Evolutionary conservation across 1,284 basidiomycete genomes (phyloP).

Genomic region (Puccinia polysora): DNA sequence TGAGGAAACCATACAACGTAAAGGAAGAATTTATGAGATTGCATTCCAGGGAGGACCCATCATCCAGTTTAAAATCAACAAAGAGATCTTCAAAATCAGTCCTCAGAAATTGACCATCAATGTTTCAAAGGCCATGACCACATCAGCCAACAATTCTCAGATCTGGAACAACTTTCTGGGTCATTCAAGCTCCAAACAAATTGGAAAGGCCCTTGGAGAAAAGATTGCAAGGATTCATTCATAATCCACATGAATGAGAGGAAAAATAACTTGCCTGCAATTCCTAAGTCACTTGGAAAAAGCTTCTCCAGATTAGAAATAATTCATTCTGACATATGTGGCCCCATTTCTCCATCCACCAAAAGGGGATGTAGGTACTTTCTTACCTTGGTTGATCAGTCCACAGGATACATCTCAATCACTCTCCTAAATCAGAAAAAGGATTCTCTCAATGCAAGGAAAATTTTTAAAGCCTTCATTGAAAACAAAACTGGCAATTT

Average conservation of each 20-base stretch:
- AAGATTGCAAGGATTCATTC: background rate
- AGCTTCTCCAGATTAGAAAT: background rate
- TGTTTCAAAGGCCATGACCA: too few species aligned
- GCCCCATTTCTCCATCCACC: background rate
- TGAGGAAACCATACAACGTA: too few species aligned
- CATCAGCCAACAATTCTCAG: too few species aligned
- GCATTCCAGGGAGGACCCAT: too few species aligned
- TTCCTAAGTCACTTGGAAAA: background rate
- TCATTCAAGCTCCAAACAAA: too few species aligned
- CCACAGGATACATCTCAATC: background rate
- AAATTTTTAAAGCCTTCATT: background rate
- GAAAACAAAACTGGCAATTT: background rate
- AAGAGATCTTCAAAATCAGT: too few species aligned
- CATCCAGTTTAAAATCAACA: too few species aligned
- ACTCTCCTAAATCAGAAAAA: background rate
- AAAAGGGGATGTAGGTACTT: background rate
- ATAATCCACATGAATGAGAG: background rate
- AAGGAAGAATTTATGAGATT: too few species aligned
- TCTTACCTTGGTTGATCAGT: background rate
- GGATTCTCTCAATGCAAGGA: background rate
- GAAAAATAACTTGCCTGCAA: background rate
- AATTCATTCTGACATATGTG: background rate
- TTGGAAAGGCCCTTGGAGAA: too few species aligned
- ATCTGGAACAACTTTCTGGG: too few species aligned
- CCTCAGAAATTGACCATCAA: too few species aligned